phyloP scores from a whole-genome alignment of 345 rosid species.

The Draba incana region DNA sequence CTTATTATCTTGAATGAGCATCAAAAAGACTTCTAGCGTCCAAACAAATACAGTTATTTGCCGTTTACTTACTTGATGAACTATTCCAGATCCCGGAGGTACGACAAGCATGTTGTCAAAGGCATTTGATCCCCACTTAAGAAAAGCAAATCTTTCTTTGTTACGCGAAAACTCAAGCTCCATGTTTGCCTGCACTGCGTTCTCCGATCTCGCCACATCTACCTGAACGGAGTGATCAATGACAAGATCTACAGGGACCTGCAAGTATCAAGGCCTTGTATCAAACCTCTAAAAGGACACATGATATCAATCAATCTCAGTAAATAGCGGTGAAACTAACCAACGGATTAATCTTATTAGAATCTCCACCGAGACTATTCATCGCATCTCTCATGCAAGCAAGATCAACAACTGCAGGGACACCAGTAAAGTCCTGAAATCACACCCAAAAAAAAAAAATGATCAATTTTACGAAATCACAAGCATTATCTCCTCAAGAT shows the following conservation, averaged over 20 bases:
- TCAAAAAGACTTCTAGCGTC: conserved; percentile 1
- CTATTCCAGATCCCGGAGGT: conserved; percentile 99
- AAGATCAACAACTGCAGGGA: conserved; percentile 98
- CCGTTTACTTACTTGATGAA: conserved; percentile 76
- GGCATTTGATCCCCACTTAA: conserved; percentile 96
- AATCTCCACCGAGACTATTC: conserved; percentile 85
- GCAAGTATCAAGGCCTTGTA: not conserved
- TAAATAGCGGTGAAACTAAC: not conserved
- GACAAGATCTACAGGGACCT: conserved; percentile 96
- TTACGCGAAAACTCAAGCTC: conserved; percentile 95
- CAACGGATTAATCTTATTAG: conserved; percentile 63
- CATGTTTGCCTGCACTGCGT: conserved; percentile 97
- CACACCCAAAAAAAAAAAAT: conserved; percentile 47
- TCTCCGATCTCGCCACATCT: conserved; percentile 92
- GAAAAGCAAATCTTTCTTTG: conserved; percentile 96
- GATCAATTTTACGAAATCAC: conserved; percentile 55
- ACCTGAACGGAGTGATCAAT: conserved; percentile 99
- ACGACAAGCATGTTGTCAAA: conserved; percentile 97
- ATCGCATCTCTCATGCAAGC: conserved; percentile 99
- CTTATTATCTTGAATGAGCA: not conserved
- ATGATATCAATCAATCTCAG: not conserved
- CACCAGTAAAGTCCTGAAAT: conserved; percentile 97
- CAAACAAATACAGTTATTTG: not conserved
- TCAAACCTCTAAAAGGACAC: conserved; percentile 2
- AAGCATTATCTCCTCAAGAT: conserved; percentile 16